These are phyloP conservation scores for Acidomyces sp. DNA, from an alignment of 495 filamentous ascomycete genomes.

Conservation along the genomic window DNA sequence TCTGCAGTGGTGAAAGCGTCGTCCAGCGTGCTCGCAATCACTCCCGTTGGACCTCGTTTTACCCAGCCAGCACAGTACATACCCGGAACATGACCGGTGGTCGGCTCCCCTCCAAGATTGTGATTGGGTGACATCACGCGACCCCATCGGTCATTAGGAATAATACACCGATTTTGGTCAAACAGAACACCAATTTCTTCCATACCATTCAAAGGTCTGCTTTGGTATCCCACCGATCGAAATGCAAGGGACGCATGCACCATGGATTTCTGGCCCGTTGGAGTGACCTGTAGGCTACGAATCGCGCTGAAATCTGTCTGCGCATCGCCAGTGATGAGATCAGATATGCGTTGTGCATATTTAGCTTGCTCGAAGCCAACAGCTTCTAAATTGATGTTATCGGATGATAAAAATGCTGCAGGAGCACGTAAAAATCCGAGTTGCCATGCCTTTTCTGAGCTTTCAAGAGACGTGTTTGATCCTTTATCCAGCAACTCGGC, in stretches of 20 bases:
- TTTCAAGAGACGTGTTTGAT: constrained; percentile 36
- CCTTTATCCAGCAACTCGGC: constrained; percentile 70
- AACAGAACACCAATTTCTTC: constrained; percentile 68
- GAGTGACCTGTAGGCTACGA: constrained; percentile 38
- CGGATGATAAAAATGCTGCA: constrained; percentile 45
- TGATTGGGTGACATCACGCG: constrained; percentile 42
- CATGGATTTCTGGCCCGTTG: constrained; percentile 29
- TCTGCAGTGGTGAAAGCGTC: constrained; percentile 88
- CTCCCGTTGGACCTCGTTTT: constrained; percentile 85
- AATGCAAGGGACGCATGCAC: constrained; percentile 60
- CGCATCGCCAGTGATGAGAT: constrained; percentile 35
- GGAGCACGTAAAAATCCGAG: constrained; percentile 73
- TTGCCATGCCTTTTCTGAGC: constrained; percentile 58
- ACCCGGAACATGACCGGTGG: constrained; percentile 48
- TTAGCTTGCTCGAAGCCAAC: constrained; percentile 56
- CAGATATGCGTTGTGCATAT: constrained; percentile 26
- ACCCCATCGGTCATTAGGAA: constrained; percentile 74
- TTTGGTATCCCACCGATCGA: constrained; percentile 85
- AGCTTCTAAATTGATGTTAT: constrained; percentile 37
- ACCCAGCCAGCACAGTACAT: constrained; percentile 95
- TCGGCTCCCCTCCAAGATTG: constrained; percentile 22
- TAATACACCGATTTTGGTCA: constrained; percentile 54
- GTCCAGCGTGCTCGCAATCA: constrained; percentile 91
- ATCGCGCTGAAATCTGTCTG: constrained; percentile 33
- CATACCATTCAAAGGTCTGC: constrained; percentile 61